Conservation (phyloP, 2,329 filamentous ascomycete genomes). For the Diaporthe humulicola region DNA sequence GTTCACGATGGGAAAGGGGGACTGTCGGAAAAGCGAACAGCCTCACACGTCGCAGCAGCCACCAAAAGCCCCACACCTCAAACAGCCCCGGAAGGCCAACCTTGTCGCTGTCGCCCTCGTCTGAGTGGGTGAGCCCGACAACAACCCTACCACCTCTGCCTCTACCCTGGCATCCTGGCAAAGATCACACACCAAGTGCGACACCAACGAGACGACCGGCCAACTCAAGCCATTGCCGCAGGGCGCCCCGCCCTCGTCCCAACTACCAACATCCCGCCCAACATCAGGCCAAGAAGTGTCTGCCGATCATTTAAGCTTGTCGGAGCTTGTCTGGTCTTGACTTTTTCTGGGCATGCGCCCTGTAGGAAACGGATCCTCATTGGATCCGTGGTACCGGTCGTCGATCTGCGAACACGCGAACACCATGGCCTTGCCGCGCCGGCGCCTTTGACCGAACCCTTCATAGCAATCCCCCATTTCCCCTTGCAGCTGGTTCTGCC, state of each 20-base stretch:
- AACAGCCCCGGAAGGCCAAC: background rate
- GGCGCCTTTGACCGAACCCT: background rate
- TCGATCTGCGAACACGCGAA: conserved; percentile 28
- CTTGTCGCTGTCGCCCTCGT: background rate
- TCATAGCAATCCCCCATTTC: background rate
- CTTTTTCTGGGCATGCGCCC: conserved; percentile 27
- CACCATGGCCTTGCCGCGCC: conserved; percentile 9
- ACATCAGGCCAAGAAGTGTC: conserved; percentile 17
- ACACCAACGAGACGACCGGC: conserved; percentile 29
- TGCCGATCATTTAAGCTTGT: conserved; percentile 14
- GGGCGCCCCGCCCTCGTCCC: conserved; percentile 15
- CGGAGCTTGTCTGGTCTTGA: conserved; percentile 30
- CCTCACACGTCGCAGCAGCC: conserved; percentile 23
- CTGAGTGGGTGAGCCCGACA: background rate
- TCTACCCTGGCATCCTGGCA: conserved; percentile 16
- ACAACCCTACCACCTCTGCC: background rate
- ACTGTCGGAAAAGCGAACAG: background rate
- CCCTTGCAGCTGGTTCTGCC: background rate
- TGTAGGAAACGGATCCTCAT: conserved; percentile 21
- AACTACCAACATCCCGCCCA: conserved; percentile 2
- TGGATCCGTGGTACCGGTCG: conserved; percentile 24
- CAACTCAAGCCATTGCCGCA: background rate
- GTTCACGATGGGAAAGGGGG: background rate
- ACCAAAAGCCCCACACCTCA: background rate
- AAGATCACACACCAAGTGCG: conserved; percentile 38